Base-by-base conservation (phyloP, 1,284 basidiomycete species). In the Xanthoconium separans region DNA sequence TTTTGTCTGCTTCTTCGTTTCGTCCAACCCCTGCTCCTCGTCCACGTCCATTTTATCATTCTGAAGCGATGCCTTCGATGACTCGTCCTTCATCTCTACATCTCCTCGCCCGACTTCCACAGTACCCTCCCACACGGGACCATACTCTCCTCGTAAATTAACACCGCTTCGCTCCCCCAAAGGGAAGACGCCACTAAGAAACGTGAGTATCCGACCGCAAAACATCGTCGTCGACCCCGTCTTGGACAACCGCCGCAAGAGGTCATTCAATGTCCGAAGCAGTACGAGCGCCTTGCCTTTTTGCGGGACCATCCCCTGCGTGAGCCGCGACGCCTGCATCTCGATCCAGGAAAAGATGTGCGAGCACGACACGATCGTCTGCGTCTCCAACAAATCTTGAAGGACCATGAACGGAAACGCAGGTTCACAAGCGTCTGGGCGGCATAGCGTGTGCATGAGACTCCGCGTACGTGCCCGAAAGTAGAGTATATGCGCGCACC, bases 141-240 rank as follows among this genome's bases (percentile, higher is more conserved):
- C 82, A 71, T 88, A 87, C 73, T 93, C 91, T 53, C 94, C 94
- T 40, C 91, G 77, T 58, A 95, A 70, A 69, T 96, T 96, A 44
- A 96, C 93, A 36, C 93, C 93, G 68, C 91, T 94, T 45, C 92
- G 77, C 69, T 96, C 93, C 3, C 90, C 89, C 10, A 96, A 72
- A 5, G 92, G 91, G 65, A 95, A 95, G 1, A 93, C 91, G 1
- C 81, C 82, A 57, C 89, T 91, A 45, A 96, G 74, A 68, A 95
- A 91, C 2, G 89, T 90, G 63, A 95, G 76, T 64, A 96, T 93
- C 2, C 92, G 81, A 2, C 94, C 94, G 59, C 90, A 92, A 67
- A 96, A 92, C 61, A 89, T 83, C 4, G 92, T 92, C 36, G 84
- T 85, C 10, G 82, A 79, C 48, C 91, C 91, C 65, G 85, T 90